A percentile compares a stretch with the other conserved stretches of the same genome.
These are phyloP conservation scores for Botrytis pseudocinerea DNA, from an alignment of 2,329 filamentous ascomycete genomes.

Conservation along the genomic window DNA sequence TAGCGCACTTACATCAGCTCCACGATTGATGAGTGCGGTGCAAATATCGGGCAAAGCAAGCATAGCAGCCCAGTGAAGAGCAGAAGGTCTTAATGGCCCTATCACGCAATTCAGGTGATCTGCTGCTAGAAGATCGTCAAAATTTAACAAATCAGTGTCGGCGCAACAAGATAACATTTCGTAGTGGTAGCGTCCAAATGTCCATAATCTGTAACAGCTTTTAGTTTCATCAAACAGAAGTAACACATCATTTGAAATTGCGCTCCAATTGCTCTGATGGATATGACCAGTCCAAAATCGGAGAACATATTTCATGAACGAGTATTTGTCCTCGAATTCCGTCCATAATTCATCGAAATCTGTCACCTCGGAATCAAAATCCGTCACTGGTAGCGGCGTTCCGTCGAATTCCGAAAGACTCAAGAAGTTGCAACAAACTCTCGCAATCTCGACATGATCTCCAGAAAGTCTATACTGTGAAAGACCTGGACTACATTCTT, in stretches of 20 bases:
- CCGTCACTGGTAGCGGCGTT: neutral
- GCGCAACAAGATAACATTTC: neutral
- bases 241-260: neutral
- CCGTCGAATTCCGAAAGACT: neutral
- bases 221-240: neutral
- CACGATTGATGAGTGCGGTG: neutral
- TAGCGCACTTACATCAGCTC: neutral
- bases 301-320: neutral
- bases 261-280: neutral
- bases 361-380: too few species aligned
- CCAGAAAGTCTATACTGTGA: slow-evolving; percentile 20
- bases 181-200: neutral
- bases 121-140: neutral
- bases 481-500: neutral
- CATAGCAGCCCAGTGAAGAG: slow-evolving; percentile 12
- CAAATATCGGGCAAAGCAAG: neutral
- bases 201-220: neutral
- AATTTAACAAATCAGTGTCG: rapidly evolving
- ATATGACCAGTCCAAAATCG: rapidly evolving
- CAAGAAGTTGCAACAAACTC: neutral
- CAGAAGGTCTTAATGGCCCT: neutral
- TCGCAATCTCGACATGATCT: neutral
- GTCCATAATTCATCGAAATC: neutral
- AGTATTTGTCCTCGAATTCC: neutral
- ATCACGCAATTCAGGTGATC: neutral